Percentiles rank a stretch among this genome's conserved stretches.
phyloP scores from a whole-genome alignment of 2,329 filamentous ascomycete species.

The Diaporthe sp. region DNA sequence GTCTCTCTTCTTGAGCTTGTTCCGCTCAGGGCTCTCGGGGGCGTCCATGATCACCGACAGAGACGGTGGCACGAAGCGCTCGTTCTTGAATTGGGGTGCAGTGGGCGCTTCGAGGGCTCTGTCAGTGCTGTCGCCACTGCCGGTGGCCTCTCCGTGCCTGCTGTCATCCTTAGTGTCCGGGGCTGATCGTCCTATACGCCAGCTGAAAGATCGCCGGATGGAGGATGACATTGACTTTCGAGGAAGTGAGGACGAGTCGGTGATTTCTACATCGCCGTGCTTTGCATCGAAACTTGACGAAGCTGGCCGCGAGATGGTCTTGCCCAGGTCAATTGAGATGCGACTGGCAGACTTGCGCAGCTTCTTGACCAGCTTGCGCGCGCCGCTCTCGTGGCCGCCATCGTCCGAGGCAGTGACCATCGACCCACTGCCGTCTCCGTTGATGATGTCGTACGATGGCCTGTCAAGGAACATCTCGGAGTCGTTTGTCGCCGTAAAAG shows the following conservation, averaged over 20 bases:
- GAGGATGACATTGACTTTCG: conserved; percentile 35
- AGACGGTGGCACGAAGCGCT: conserved; percentile 23
- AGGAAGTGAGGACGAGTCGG: conserved; percentile 17
- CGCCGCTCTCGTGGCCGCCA: conserved; percentile 43
- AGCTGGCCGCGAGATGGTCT: conserved; percentile 32
- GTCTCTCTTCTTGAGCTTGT: conserved; percentile 37
- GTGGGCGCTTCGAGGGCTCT: background rate
- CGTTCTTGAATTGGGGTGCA: background rate
- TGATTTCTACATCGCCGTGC: conserved; percentile 29
- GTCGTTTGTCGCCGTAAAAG: conserved; percentile 34
- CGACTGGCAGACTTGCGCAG: conserved; percentile 65
- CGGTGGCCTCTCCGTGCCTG: background rate
- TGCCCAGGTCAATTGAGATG: conserved; percentile 56
- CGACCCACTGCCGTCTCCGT: conserved; percentile 48
- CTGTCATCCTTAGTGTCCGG: conserved; percentile 4
- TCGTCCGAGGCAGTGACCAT: conserved; percentile 47
- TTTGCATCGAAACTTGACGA: conserved; percentile 7
- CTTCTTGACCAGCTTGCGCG: conserved; percentile 62
- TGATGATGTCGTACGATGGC: conserved; percentile 56
- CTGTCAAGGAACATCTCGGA: conserved; percentile 34
- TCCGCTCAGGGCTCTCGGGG: conserved; percentile 35
- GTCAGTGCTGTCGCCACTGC: background rate
- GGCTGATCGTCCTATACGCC: conserved; percentile 25
- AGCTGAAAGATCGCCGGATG: conserved; percentile 37
- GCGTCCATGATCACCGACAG: conserved; percentile 28